Evolutionary conservation across 768 basidiomycete species (phyloP), one percentile per base, ranked within the genome.

Genomic region (Mycena olivaceomarginata): DNA sequence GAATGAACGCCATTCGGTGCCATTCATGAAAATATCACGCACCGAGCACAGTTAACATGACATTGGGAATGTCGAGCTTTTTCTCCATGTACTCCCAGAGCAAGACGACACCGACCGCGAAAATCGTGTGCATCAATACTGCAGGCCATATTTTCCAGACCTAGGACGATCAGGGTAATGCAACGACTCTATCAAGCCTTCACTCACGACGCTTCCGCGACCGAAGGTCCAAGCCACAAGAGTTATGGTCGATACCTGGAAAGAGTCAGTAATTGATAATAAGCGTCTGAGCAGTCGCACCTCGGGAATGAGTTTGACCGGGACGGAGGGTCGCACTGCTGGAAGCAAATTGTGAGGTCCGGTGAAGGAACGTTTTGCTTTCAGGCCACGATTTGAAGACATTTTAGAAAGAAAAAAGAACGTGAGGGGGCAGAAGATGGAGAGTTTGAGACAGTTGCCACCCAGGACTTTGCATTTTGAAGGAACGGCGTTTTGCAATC

Each of bases 141-240:
- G 92, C 92, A 2, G 92, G 92, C 93, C 93, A 94, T 79, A 93
- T 93, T 69, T 89, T 88, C 90, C 91, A 93, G 15, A 93, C 87
- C 88, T 90, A 45, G 41, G 67, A 69, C 2, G 25, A 46, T 71
- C 1, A 48, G 20, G 11, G 18, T 7, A 45, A 62, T 18, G 59
- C 40, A 62, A 22, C 15, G 45, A 6, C 11, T 11, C 31, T 43
- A 6, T n/a, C 2, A 40, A 59, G n/a, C 10, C 22, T 31, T 18
- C 40, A 81, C 85, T 37, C 76, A 89, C 88, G 77, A 89, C 89
- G 10, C 88, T 87, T 39, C 86, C 88, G 18, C 88, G 84, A 6
- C 88, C 87, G 74, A 89, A 86, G 0, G 88, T 88, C 87, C 88
- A 89, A 5, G 82, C 77, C 18, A 84, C 76, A 8, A 84, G 66